Evolutionary conservation across 2,329 filamentous ascomycete species (phyloP), one percentile per base, ranked within the genome.

Genomic region (Monilinia aucupariae): DNA sequence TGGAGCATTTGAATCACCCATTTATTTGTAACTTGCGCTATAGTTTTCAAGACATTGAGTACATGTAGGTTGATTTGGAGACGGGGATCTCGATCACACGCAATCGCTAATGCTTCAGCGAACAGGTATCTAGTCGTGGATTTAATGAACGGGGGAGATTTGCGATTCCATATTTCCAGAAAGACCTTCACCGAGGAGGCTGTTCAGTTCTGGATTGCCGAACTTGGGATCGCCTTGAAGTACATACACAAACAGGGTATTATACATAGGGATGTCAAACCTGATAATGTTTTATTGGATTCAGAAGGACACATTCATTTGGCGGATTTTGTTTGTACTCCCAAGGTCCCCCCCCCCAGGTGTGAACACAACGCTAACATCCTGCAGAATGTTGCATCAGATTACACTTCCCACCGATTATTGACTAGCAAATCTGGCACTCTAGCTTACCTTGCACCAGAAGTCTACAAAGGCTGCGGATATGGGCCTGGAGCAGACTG

Each of bases 21-120:
- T 99, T 97, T 76, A 89, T 99, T 70, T 97, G 93, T 80, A 99
- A 99, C 77, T 80, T 99, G 80, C 90, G 94, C 72, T 99, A 97
- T 79, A 97, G 92, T 78, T 99, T 99, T 75, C 94, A 99, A 78
- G 94, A 99, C 77, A 92, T 97, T 71, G 94, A 99, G 77, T 99
- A 99, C 78, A 89, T 99, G 91, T 96, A 81, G 73, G 90, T 76
- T 64, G 32, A 47, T 25, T 20, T 17, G 6, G 12, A 47, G 32
- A 10, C 53, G 13, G 37, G 6, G 22, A 37, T 54, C 37, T 17
- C 41, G 22, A 17, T n/a, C 32, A 30, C 17, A 10, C 34, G 32
- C 59, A 49, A 37, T 37, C 53, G 43, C 48, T 61, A 60, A 43
- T 9, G 15, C 13, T 43, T 34, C 25, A 32, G 30, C 22, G n/a